These are phyloP conservation scores for Mortierella polycephala DNA, from an alignment of 371 early-diverging fungal species.

Conservation along the genomic window DNA sequence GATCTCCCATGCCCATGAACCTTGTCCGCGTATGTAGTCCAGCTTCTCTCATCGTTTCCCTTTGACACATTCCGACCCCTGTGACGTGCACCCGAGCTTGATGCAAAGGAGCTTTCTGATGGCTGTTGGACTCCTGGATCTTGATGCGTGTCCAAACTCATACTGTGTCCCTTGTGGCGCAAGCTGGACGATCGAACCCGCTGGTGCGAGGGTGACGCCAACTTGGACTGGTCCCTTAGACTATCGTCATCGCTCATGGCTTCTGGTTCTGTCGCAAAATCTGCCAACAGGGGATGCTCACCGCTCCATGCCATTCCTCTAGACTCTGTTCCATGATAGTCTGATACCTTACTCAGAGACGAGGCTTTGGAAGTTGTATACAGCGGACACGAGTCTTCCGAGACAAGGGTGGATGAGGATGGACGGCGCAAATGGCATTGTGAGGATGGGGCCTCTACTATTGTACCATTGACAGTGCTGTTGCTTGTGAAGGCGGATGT, in stretches of 20 bases:
- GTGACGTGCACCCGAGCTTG: slow-evolving; percentile 7
- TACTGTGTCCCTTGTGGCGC: slow-evolving; percentile 35
- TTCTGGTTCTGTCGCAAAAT: slow-evolving; percentile 35
- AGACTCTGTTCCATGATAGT: slow-evolving; percentile 5
- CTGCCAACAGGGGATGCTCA: slow-evolving; percentile 36
- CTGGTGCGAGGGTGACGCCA: neutral
- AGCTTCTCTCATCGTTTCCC: slow-evolving; percentile 7
- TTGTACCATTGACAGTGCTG: neutral
- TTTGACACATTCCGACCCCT: slow-evolving; percentile 23
- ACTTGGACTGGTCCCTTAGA: neutral
- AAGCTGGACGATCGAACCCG: neutral
- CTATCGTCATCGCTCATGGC: slow-evolving; percentile 9
- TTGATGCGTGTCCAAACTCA: slow-evolving; percentile 27
- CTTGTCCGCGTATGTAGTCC: slow-evolving; percentile 1
- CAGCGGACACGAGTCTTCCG: slow-evolving; percentile 15
- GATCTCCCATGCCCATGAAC: neutral
- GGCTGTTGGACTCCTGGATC: neutral
- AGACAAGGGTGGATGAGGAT: slow-evolving; percentile 30
- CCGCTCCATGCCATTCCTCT: slow-evolving; percentile 34
- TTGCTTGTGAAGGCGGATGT: neutral
- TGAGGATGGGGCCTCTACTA: neutral
- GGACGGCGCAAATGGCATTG: slow-evolving; percentile 4
- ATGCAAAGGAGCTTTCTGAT: neutral
- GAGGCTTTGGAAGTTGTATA: neutral
- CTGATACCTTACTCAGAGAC: neutral